Base-by-base conservation (phyloP, 192 early-diverging fungal genomes). In the Entomortierella parvispora region DNA sequence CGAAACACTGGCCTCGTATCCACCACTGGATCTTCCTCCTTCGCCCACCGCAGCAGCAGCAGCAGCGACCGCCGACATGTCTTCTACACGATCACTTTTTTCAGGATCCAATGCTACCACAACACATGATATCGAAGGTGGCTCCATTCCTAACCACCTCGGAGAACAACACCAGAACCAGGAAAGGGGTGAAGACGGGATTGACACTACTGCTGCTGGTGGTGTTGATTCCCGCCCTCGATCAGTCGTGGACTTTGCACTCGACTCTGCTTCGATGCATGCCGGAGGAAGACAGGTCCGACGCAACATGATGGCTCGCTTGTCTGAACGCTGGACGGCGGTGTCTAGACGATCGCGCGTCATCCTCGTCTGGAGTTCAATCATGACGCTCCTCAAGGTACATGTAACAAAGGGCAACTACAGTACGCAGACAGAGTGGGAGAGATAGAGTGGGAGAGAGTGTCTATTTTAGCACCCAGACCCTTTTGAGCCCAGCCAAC, bases 341-440 rank as follows among this genome's bases (percentile, higher is more conserved):
- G 74, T 82, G 2, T 82, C 85, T 22, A 45, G 83, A 46, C 66
- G 65, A 17, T 82, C 83, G 26, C 80, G 82, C 31, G 53, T 84
- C 11, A 45, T 84, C 31, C 67, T 86, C 37, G 32, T 51, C 17
- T 65, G 66, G 29, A 79, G 59, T 14, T 46, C 60, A 23, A 37
- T 75, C 2, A 68, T 81, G 28, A 65, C 78, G 15, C 23, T 70
- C 20, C 28, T 68, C 29, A 80, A 83, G 80, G 80, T 85, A 61
- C 46, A 49, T 14, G 14, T 31, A 8, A 20, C 26, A 43, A 42
- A 17, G 12, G 5, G 23, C 40, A 31, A 14, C 45, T 20, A 3
- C 25, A 11, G 26, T 17, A 12, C 40, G 28, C 33, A 59, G 18
- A 53, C 12, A 43, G 23, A 12, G 20, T 37, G 10, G 2, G 32